Evolutionary conservation across 768 basidiomycete genomes (phyloP), one percentile per base, ranked within the genome.

Genomic region (Lactarius deliciosus): DNA sequence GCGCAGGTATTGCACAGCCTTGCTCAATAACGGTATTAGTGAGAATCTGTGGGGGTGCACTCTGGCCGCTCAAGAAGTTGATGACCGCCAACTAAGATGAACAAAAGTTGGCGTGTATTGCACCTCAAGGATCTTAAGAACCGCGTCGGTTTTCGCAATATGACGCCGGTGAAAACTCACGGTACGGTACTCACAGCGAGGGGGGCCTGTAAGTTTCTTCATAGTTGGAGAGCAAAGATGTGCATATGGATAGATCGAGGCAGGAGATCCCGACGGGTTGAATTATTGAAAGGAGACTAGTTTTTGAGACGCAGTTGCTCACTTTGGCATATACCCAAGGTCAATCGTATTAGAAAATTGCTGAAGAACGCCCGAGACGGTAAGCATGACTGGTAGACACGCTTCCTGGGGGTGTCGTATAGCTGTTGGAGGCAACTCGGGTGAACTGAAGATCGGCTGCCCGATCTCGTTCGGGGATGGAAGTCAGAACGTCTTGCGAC

Each of bases 1-100:
- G 71, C 70, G 67, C 76, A 77, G 22, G 73, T 74, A 61, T 77
- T 77, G 71, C 78, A 80, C 43, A 80, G 64, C 22, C 66, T 65
- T 62, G 36, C 76, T 78, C 61, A 8, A 58, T 50, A 41, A 2
- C 50, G 3, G 13, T 15, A 7, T 18, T 36, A 62, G 45, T 54
- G 66, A 63, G 53, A 38, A 69, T 63, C 10, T 72, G 62, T 20
- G 70, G 70, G 20, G 69, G 68, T 30, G 28, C 55, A 15, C 30
- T 40, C 63, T 68, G 18, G 18, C 18, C 55, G 47, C 72, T 57
- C 54, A 78, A 58, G 57, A 68, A 70, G 67, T 75, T 70, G 62
- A 74, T 63, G 28, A 3, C 72, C 55, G 11, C 79, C 79, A 13
- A 74, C 76, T 0, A 76, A 76, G 41, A 79, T 72, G 69, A 79